Evolutionary conservation across 305 asterid species (phyloP), one percentile per base, ranked within the genome.

Genomic region (Fraxinus nigra): DNA sequence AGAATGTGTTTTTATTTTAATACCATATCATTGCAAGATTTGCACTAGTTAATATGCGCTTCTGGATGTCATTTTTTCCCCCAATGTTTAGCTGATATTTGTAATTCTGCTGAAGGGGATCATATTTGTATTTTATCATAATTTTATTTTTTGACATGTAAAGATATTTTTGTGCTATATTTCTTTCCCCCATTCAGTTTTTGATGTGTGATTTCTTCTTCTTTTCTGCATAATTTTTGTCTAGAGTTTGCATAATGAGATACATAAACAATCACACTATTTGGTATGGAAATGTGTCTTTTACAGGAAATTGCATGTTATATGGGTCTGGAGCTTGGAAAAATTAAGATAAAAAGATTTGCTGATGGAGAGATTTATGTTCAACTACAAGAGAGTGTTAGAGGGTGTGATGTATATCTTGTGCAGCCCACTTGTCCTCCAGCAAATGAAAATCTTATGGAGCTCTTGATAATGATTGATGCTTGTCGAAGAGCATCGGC

Each of bases 351-450:
- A 83, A 95, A 92, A 84, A 91, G 94, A 35, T 95, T 95, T 88
- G 98, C 98, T 28, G 98, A 95, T 81, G 98, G 98, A 69, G 98
- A 95, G 87, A 93, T 93, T 78, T 95, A 95, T 82, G 97, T 95
- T 85, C 97, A 93, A 88, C 84, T 95, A 85, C 97, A 93, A 89
- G 98, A 95, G 90, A 95, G 98, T 87, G 98, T 95, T 80, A 88
- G 98, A 81, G 98, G 98, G 80, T 92, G 98, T 85, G 97, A 92
- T 87, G 98, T 95, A 76, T 95, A 86, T 82, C 92, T 95, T 80
- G 89, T 95, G 83, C 99, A 95, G 81, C 92, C 99, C 61, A 92
- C 99, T 14, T 90, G 95, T 70, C 99, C 99, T 84, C 97, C 99
- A 4, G 98, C 97, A 59, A 92, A 95, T 89, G 99, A 95, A 85